Conservation (phyloP, 164 flowering plant genomes). For the Saururus chinensis region DNA sequence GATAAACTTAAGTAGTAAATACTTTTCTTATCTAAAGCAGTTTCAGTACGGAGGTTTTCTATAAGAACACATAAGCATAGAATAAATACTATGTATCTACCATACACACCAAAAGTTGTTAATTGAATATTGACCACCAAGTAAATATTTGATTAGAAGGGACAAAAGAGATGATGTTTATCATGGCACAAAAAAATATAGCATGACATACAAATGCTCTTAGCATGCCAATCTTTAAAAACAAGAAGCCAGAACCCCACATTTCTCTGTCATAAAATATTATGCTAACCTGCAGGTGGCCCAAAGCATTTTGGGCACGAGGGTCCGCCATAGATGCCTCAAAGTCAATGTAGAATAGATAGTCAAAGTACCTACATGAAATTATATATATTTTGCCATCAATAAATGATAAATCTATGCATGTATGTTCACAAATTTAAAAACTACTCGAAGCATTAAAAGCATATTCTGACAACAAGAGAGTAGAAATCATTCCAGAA, state of each 20-base stretch:
- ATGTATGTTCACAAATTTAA: too few relatives aligned
- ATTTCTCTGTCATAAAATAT: neutral
- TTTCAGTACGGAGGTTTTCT: too few relatives aligned
- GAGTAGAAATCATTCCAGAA: neutral
- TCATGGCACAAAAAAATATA: neutral
- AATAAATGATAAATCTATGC: neutral
- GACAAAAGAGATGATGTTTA: neutral
- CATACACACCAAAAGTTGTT: too few relatives aligned
- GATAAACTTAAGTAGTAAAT: too few relatives aligned
- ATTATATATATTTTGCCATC: too few relatives aligned
- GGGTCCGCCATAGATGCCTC: constrained; percentile 97
- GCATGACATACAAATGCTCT: neutral
- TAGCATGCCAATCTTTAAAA: neutral
- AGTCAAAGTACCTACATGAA: constrained; percentile 73
- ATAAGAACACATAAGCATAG: too few relatives aligned
- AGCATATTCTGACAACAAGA: neutral
- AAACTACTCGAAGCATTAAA: neutral
- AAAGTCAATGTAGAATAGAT: constrained; percentile 85
- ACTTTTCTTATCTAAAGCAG: too few relatives aligned
- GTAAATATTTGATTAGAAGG: neutral
- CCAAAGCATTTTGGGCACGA: constrained; percentile 80
- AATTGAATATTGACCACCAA: neutral
- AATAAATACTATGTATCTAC: too few relatives aligned
- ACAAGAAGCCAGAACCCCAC: neutral
- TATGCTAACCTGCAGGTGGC: constrained; percentile 72